These are phyloP conservation scores for Cyberlindnera bimundalis DNA, from an alignment of 805 yeast species.

Conservation along the genomic window DNA sequence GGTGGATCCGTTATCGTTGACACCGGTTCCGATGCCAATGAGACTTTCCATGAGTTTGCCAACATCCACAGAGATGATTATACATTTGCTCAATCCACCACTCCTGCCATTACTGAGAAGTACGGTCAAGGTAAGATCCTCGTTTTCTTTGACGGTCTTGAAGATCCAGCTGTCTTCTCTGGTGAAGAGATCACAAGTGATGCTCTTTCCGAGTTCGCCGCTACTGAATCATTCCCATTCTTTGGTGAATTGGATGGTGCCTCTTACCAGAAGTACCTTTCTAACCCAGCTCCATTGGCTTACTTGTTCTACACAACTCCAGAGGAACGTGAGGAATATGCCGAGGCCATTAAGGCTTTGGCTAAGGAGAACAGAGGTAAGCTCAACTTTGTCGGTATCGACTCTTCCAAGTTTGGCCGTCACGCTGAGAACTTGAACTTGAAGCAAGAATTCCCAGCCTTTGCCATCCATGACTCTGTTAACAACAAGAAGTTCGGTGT, in stretches of 20 bases:
- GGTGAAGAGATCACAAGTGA: slow-evolving; percentile 27
- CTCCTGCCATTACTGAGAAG: slow-evolving; percentile 33
- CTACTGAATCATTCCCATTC: slow-evolving; percentile 68
- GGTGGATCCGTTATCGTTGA: slow-evolving; percentile 58
- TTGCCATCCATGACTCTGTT: slow-evolving; percentile 75
- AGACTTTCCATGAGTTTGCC: slow-evolving; percentile 63
- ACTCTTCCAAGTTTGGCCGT: slow-evolving; percentile 73
- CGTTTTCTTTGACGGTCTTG: slow-evolving; percentile 30
- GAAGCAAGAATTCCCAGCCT: slow-evolving; percentile 83
- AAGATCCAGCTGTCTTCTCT: slow-evolving; percentile 31
- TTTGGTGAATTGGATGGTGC: slow-evolving; percentile 85
- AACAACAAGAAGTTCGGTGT: slow-evolving; percentile 75
- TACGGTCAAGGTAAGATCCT: slow-evolving; percentile 32
- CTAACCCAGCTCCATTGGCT: slow-evolving; percentile 72
- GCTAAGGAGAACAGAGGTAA: slow-evolving; percentile 78
- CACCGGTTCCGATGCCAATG: slow-evolving; percentile 45
- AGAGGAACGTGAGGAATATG: slow-evolving; percentile 60
- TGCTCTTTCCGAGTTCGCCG: slow-evolving; percentile 30
- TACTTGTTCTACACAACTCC: slow-evolving; percentile 78
- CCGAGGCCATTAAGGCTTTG: slow-evolving; percentile 50
- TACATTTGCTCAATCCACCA: slow-evolving; percentile 51
- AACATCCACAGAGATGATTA: slow-evolving; percentile 57
- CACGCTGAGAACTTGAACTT: slow-evolving; percentile 86
- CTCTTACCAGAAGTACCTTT: slow-evolving; percentile 73
- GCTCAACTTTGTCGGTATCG: slow-evolving; percentile 84